Base-by-base conservation (phyloP, 768 basidiomycete species). In the Albatrellus ellisii region DNA sequence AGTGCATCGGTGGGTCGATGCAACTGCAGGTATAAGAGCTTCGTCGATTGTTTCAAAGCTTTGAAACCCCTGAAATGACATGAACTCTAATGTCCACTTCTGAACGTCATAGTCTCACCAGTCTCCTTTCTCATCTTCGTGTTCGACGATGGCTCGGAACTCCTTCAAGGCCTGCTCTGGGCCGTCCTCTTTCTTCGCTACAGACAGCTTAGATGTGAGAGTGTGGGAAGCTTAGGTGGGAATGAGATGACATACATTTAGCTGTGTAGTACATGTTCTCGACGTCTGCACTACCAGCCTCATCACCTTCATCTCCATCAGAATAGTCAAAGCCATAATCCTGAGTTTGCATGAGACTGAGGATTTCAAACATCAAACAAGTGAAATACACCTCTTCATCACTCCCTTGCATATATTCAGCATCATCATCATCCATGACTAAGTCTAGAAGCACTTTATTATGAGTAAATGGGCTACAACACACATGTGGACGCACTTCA, bases 211-310 rank as follows among this genome's bases (percentile, higher is more conserved):
- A n/a, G 40, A 43, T n/a, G 46, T 9, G 20, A 14, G 24, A 15
- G 22, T 24, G 28, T 26, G 9, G 10, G 26, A 29, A 34, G 11
- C 28, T 2, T 12, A 11, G 41, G 25, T 35, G 29, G 32, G 4
- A 31, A n/a, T n/a, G n/a, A n/a, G n/a, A n/a, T n/a, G 46, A 61
- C 80, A 39, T 50, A 97, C 94, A 79, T 62, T 99, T 99, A 9
- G 95, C 95, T 37, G 80, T 84, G 60, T 98, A 98, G 64, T 99
- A 99, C 75, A 91, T 77, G 57, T 99, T 99, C 66, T 99, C 95
- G 34, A 95, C 77, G 62, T 95, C 92, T 20, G 77, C 84, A 41
- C 76, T 85, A 37, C 73, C 83, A 1, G 76, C 70, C 52, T 84
- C 84, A 43, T 87, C 77, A 22, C 72, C 85, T 22, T 85, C 85